Base-by-base conservation (phyloP, 371 early-diverging fungal species). In the Mortierella sp. region DNA sequence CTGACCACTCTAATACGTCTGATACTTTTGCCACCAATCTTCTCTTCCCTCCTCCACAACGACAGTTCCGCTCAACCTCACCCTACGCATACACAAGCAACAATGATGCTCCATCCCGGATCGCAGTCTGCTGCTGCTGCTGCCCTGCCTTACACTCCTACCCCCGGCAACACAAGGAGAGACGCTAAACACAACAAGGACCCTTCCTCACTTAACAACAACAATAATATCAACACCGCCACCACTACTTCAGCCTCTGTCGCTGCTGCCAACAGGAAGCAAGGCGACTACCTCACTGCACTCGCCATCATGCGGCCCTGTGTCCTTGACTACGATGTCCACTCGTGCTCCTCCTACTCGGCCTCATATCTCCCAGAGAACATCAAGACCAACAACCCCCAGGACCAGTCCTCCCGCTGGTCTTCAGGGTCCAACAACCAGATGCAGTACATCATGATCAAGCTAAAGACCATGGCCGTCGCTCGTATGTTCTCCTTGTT, bases 371-470 rank as follows among this genome's bases (percentile, higher is more conserved):
- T 94, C 74, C 97, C 98, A 65, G 89, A 90, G 73, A 93, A 97
- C 80, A 95, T 98, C 80, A 88, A 90, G 82, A 90, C 91, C 21
- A 91, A 96, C 83, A 92, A 93, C 31, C 97, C 97, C 7, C 85
- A 89, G 34, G 97, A 98, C 84, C 94, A 95, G 79, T 88, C 91
- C 2, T 96, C 96, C 52, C 91, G 98, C 45, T 98, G 98, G 98
- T 95, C 96, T 68, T 93, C 93, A 42, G 94, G 92, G 26, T 90
- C 91, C n/a, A 95, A 96, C 85, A 95, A 96, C 85, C 97, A 96
- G 80, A 84, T 90, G 77, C 98, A 97, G 81, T 96, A 89, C 80
- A 91, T 98, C 54, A 94, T 92, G 28, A 75, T 98, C 58, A 92
- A 94, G 80, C 92, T 97, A 14, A 94, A 96, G 45, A 78, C 90